These are phyloP conservation scores for Chrysophaeum taylorii DNA, from an alignment of 352 stramenopile species.

Conservation along the genomic window DNA sequence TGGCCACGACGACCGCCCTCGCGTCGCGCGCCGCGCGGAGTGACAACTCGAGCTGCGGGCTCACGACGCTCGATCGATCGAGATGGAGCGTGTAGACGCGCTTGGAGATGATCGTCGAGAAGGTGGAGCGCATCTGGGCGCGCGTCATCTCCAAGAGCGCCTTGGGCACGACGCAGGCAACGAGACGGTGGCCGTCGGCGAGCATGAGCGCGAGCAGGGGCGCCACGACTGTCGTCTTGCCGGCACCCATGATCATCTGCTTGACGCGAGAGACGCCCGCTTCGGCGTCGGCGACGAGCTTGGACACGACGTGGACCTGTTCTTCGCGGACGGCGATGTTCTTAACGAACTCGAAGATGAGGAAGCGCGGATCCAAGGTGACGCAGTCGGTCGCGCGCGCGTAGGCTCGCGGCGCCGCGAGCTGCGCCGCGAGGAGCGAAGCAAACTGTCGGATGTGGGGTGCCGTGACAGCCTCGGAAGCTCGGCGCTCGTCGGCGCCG, in stretches of 20 bases:
- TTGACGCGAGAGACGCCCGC: conserved; percentile 36
- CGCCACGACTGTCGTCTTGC: conserved; percentile 98
- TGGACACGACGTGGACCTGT: conserved; percentile 90
- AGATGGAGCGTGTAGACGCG: conserved; percentile 98
- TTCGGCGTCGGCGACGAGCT: conserved; percentile 83
- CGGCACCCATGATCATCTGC: conserved; percentile 99
- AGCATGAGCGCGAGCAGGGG: conserved; percentile 95
- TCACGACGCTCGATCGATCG: conserved; percentile 79
- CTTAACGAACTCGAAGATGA: conserved; percentile 99
- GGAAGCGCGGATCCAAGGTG: conserved; percentile 93
- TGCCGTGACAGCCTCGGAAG: too few relatives aligned
- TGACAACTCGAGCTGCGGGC: conserved; percentile 63
- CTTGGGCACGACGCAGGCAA: conserved; percentile 92
- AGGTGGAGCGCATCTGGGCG: conserved; percentile 90
- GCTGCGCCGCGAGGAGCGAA: too few relatives aligned
- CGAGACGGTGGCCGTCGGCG: conserved; percentile 80
- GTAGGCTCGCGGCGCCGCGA: too few relatives aligned
- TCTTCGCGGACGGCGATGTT: conserved; percentile 88
- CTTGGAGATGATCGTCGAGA: conserved; percentile 92
- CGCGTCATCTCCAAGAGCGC: conserved; percentile 95
- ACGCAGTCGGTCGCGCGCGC: too few relatives aligned
- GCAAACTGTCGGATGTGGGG: too few relatives aligned
- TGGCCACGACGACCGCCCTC: conserved; percentile 69
- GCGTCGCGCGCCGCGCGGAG: conserved; percentile 74
- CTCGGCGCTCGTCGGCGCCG: too few relatives aligned